These are phyloP conservation scores for Trichoderma orchidacearum DNA, from an alignment of 495 filamentous ascomycete genomes.

Conservation along the genomic window DNA sequence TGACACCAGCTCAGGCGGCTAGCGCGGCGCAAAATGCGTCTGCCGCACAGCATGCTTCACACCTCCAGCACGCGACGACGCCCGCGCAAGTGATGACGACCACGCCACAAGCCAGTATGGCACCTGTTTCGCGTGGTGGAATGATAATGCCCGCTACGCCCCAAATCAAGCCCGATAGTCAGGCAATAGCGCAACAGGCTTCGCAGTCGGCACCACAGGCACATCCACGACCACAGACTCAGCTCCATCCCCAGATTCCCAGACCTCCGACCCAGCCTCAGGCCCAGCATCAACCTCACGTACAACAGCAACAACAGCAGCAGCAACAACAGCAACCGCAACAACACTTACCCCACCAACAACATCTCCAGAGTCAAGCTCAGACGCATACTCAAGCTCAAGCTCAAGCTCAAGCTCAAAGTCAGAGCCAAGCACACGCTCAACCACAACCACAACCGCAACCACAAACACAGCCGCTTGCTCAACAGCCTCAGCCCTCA, in stretches of 20 bases:
- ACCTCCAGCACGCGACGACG: not conserved
- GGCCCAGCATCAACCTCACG: not conserved
- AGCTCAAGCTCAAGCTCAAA: not conserved
- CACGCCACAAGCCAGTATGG: not conserved
- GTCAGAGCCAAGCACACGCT: not conserved
- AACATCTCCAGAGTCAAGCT: not conserved
- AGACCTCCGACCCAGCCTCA: not conserved
- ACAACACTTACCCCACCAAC: not conserved
- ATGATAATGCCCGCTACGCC: not conserved
- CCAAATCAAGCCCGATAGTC: not conserved
- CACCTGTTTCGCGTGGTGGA: not conserved
- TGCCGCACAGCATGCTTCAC: not conserved
- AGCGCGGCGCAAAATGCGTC: not conserved
- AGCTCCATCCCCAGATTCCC: slow-evolving; percentile 1
- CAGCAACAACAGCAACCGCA: not conserved
- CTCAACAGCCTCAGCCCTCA: not conserved
- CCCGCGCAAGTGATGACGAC: not conserved
- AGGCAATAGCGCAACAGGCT: not conserved
- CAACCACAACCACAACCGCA: not conserved
- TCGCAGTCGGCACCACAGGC: not conserved
- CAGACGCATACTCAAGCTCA: not conserved
- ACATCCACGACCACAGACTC: not conserved
- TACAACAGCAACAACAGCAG: not conserved
- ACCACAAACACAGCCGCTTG: not conserved
- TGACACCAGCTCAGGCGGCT: slow-evolving; percentile 1